phyloP scores from a whole-genome alignment of 768 basidiomycete species.

The Leucocoprinus birnbaumii region DNA sequence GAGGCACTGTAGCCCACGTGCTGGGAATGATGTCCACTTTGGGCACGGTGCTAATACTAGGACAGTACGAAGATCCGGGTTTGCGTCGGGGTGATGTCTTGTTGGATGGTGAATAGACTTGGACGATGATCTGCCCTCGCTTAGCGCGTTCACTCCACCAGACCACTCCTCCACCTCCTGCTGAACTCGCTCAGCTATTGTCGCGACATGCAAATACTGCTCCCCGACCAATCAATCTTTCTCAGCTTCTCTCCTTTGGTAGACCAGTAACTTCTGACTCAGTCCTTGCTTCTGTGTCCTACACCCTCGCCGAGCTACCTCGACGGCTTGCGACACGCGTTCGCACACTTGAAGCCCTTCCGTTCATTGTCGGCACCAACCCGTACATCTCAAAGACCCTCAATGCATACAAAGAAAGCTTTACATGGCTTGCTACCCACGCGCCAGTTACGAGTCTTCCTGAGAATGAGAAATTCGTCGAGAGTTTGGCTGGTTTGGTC shows the following conservation, averaged over 20 bases:
- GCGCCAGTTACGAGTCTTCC: slow-evolving; percentile 61
- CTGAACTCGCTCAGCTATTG: slow-evolving; percentile 57
- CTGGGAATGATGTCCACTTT: too few species aligned
- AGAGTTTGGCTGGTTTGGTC: slow-evolving; percentile 68
- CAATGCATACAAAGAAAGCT: slow-evolving; percentile 66
- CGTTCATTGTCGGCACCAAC: slow-evolving; percentile 88
- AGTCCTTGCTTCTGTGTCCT: slow-evolving; percentile 69
- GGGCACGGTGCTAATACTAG: too few species aligned
- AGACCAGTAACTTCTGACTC: slow-evolving; percentile 70
- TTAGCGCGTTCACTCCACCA: not conserved
- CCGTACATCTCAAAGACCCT: slow-evolving; percentile 78
- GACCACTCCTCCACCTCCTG: slow-evolving; percentile 36
- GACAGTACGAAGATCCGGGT: too few species aligned
- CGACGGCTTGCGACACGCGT: slow-evolving; percentile 73
- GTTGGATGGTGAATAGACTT: too few species aligned
- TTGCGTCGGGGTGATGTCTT: too few species aligned
- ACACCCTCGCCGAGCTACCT: slow-evolving; percentile 75
- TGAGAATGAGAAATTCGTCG: slow-evolving; percentile 68
- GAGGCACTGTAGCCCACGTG: too few species aligned
- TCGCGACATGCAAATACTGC: slow-evolving; percentile 60
- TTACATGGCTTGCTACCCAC: slow-evolving; percentile 65
- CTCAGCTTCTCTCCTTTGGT: slow-evolving; percentile 72
- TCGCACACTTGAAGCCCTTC: slow-evolving; percentile 69
- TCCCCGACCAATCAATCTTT: slow-evolving; percentile 69
- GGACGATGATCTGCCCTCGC: not conserved